phyloP scores from a whole-genome alignment of 257 asterid species.

The Scutellaria minor region DNA sequence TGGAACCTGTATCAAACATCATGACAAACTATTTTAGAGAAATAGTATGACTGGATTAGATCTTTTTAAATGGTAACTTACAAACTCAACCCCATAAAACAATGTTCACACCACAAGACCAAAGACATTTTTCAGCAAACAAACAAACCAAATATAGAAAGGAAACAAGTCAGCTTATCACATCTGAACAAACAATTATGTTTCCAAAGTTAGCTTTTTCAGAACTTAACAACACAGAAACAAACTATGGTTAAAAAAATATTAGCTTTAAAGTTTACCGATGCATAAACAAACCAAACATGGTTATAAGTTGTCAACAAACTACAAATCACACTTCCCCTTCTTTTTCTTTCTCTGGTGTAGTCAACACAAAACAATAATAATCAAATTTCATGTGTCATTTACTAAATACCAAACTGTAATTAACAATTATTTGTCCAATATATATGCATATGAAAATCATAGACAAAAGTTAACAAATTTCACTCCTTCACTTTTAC shows the following conservation, averaged over 20 bases:
- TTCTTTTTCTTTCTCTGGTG: neutral
- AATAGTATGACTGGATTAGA: neutral
- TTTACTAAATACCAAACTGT: neutral
- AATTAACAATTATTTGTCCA: neutral
- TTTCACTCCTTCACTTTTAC: neutral
- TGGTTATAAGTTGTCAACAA: neutral
- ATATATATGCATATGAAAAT: conserved; percentile 1
- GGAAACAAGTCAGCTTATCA: neutral
- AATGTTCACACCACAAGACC: neutral
- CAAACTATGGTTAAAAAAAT: neutral
- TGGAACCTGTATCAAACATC: conserved; percentile 62
- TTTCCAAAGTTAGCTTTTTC: neutral
- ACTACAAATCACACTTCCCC: conserved; percentile 4
- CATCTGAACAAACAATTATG: neutral
- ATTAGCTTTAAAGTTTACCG: neutral
- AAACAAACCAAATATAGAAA: neutral
- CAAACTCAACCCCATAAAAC: conserved; percentile 3
- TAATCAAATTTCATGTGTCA: neutral
- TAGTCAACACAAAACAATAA: neutral
- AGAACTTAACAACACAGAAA: neutral
- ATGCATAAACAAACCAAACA: neutral
- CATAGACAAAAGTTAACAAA: neutral
- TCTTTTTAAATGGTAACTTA: neutral
- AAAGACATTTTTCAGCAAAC: neutral
- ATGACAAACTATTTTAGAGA: neutral